Evolutionary conservation across 2,329 filamentous ascomycete species (phyloP).

Genomic region (Stylonectria norvegica): DNA sequence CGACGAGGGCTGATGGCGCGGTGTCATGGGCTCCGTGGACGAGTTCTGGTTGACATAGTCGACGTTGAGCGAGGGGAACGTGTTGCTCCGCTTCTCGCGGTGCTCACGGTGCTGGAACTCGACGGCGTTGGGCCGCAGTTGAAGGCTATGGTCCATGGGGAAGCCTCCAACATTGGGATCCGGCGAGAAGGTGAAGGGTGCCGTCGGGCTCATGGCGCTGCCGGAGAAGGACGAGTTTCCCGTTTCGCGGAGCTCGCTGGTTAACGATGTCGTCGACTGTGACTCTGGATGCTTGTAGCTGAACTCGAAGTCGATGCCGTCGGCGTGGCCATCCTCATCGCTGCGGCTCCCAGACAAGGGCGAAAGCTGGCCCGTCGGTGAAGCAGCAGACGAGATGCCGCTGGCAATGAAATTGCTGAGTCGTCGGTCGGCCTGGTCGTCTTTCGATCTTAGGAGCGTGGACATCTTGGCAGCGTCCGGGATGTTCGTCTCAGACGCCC

Average conservation of each 20-base stretch:
- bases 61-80: slow-evolving; percentile 70
- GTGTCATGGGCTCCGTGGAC: slow-evolving; percentile 45
- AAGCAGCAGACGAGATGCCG: slow-evolving; percentile 69
- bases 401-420: slow-evolving; percentile 46
- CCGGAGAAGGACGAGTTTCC: slow-evolving; percentile 64
- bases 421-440: slow-evolving; percentile 14
- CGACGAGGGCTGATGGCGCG: slow-evolving; percentile 46
- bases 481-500: slow-evolving; percentile 67
- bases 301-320: slow-evolving; percentile 33
- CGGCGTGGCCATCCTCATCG: slow-evolving; percentile 61
- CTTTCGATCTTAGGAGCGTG: slow-evolving; percentile 34
- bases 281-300: slow-evolving; percentile 33
- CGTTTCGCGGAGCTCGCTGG: slow-evolving; percentile 30
- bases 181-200: slow-evolving; percentile 72
- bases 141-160: slow-evolving; percentile 37
- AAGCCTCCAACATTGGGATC: slow-evolving; percentile 69
- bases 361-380: slow-evolving; percentile 64
- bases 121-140: slow-evolving; percentile 35
- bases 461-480: slow-evolving; percentile 61
- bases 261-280: slow-evolving; percentile 33
- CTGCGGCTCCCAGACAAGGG: slow-evolving; percentile 67
- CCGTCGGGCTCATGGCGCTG: slow-evolving; percentile 69
- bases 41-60: slow-evolving; percentile 49
- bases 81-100: slow-evolving; percentile 72
- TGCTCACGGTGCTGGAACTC: slow-evolving; percentile 68